phyloP scores from a whole-genome alignment of 2,329 filamentous ascomycete genomes.

The Esteya vermicola region DNA sequence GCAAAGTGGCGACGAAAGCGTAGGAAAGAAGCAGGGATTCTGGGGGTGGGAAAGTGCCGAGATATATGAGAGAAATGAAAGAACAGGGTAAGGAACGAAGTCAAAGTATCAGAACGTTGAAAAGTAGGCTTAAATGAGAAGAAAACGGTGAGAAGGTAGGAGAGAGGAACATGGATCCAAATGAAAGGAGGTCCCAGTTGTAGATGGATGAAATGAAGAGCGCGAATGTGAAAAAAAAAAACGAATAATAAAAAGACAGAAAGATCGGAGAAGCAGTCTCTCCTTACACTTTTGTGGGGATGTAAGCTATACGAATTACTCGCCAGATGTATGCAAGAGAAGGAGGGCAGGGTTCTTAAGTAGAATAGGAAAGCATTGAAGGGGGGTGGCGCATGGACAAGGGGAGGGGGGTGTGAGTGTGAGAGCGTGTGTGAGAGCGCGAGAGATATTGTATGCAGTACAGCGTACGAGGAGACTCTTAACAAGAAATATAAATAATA shows the following conservation, averaged over 20 bases:
- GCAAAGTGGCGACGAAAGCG: no score
- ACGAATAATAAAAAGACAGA: background rate
- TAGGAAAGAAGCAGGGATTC: background rate
- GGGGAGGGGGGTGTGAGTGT: background rate
- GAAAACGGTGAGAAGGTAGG: no score
- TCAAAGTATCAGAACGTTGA: no score
- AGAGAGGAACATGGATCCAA: no score
- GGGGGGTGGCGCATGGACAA: no score
- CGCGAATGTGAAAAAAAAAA: background rate
- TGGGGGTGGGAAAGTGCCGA: background rate
- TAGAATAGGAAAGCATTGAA: constrained; percentile 15
- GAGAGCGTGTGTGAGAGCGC: constrained; percentile 10
- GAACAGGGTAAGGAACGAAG: background rate
- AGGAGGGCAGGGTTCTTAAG: constrained; percentile 14
- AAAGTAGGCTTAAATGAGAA: background rate
- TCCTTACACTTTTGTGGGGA: constrained; percentile 5
- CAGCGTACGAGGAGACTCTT: no score
- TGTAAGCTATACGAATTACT: no score
- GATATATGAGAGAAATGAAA: background rate
- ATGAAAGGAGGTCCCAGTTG: no score
- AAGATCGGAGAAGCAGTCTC: constrained; percentile 6
- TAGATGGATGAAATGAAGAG: background rate
- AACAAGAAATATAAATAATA: no score
- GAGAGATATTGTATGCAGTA: no score
- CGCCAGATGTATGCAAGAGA: no score